Evolutionary conservation across 2,329 filamentous ascomycete genomes (phyloP).

Genomic region (Neoarthrinium moseri): DNA sequence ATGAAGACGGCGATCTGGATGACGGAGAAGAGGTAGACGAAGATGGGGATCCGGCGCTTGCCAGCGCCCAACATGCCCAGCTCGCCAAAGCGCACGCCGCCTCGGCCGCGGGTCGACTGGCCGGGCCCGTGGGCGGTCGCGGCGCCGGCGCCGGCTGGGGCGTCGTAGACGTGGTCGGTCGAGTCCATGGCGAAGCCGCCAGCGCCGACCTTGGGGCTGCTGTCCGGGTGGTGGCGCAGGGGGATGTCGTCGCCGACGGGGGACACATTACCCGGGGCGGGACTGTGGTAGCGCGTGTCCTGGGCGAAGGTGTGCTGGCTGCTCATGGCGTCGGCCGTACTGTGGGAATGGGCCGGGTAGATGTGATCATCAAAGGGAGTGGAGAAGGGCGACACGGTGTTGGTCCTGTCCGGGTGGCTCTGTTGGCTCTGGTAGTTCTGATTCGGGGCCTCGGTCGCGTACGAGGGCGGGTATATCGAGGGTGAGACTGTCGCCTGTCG

Average conservation of each 20-base stretch:
- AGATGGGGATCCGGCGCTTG: conserved; percentile 66
- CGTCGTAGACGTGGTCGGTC: conserved; percentile 64
- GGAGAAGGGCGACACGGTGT: conserved; percentile 57
- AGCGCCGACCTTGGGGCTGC: conserved; percentile 30
- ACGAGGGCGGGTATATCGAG: conserved; percentile 44
- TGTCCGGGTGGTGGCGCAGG: conserved; percentile 50
- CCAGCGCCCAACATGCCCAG: conserved; percentile 58
- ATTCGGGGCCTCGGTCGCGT: conserved; percentile 28
- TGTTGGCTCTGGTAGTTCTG: no score
- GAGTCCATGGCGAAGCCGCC: conserved; percentile 27
- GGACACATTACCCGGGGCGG: conserved; percentile 35
- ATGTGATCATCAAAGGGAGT: conserved; percentile 67
- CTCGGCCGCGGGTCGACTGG: conserved; percentile 26
- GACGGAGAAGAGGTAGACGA: conserved; percentile 76
- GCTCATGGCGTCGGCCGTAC: conserved; percentile 25
- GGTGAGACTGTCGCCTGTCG: conserved; percentile 41
- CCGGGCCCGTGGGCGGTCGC: conserved; percentile 20
- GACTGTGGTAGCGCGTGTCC: conserved; percentile 58
- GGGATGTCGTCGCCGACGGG: conserved; percentile 55
- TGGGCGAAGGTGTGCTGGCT: conserved; percentile 44
- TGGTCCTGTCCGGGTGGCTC: conserved; percentile 24
- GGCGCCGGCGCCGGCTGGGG: no score
- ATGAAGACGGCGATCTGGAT: conserved; percentile 86
- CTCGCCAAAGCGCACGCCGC: conserved; percentile 53
- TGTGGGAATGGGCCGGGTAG: conserved; percentile 53